Conservation (phyloP, 306 rosid species). For the Coriaria nepalensis region DNA sequence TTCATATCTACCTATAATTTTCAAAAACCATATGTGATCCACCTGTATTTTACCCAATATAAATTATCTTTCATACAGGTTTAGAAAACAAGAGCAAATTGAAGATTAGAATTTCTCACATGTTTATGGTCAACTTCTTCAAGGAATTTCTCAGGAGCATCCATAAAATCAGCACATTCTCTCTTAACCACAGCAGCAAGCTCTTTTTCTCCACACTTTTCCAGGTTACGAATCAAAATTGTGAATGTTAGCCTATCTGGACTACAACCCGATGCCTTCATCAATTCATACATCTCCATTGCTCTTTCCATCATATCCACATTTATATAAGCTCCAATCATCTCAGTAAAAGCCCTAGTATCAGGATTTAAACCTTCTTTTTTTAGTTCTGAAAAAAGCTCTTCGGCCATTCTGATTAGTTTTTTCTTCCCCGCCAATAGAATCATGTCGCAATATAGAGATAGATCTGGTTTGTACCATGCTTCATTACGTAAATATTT, state of each 20-base stretch:
- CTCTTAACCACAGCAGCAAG: conserved; percentile 31
- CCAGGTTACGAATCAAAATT: conserved; percentile 39
- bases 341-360: conserved; percentile 47
- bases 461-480: conserved; percentile 28
- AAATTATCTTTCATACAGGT: neutral
- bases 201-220: conserved; percentile 33
- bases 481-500: conserved; percentile 34
- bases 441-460: conserved; percentile 50
- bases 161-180: conserved; percentile 37
- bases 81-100: too few relatives aligned
- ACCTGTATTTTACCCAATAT: too few relatives aligned
- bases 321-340: conserved; percentile 61
- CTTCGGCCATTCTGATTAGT: conserved; percentile 41
- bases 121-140: conserved; percentile 19
- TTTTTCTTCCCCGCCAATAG: conserved; percentile 43
- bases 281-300: conserved; percentile 30
- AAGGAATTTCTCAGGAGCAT: conserved; percentile 29
- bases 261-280: conserved; percentile 47
- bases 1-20: too few relatives aligned
- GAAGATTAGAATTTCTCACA: conserved; percentile 16
- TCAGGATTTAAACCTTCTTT: conserved; percentile 40
- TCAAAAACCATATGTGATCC: too few relatives aligned
- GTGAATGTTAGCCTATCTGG: conserved; percentile 58
- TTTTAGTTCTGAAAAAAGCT: conserved; percentile 25
- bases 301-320: conserved; percentile 43